Conservation (phyloP, 192 early-diverging fungal genomes). For the Coemansia reversa region DNA sequence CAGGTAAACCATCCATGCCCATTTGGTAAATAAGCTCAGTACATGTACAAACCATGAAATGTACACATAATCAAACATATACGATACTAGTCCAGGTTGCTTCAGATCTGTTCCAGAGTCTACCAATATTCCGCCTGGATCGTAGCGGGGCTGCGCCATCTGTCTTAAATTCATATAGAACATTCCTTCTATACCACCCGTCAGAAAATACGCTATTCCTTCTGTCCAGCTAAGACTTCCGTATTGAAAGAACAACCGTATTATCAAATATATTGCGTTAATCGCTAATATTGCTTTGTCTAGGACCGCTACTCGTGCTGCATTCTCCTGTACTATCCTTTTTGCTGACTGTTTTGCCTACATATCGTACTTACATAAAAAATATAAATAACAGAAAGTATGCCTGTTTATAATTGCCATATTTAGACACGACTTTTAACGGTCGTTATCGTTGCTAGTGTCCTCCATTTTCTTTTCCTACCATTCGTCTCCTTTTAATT, state of each 20-base stretch:
- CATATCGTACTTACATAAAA: background rate
- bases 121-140: constrained; percentile 42
- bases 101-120: constrained; percentile 56
- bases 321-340: constrained; percentile 44
- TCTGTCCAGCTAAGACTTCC: constrained; percentile 39
- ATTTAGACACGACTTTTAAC: too few species aligned
- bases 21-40: constrained; percentile 34
- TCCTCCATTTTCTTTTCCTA: background rate
- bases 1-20: constrained; percentile 50
- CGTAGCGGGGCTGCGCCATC: constrained; percentile 41
- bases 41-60: constrained; percentile 75
- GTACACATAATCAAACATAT: constrained; percentile 85
- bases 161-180: constrained; percentile 24
- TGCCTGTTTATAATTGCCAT: too few species aligned
- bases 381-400: background rate
- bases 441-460: too few species aligned
- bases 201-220: constrained; percentile 20
- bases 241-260: constrained; percentile 33
- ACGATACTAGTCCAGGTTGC: constrained; percentile 57
- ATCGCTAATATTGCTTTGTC: constrained; percentile 21
- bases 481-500: background rate
- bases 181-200: constrained; percentile 8
- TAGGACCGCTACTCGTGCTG: constrained; percentile 27
- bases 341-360: constrained; percentile 30
- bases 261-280: constrained; percentile 36